Evolutionary conservation across 2,329 filamentous ascomycete genomes (phyloP).

Genomic region (Zasmidium citrigriseum): DNA sequence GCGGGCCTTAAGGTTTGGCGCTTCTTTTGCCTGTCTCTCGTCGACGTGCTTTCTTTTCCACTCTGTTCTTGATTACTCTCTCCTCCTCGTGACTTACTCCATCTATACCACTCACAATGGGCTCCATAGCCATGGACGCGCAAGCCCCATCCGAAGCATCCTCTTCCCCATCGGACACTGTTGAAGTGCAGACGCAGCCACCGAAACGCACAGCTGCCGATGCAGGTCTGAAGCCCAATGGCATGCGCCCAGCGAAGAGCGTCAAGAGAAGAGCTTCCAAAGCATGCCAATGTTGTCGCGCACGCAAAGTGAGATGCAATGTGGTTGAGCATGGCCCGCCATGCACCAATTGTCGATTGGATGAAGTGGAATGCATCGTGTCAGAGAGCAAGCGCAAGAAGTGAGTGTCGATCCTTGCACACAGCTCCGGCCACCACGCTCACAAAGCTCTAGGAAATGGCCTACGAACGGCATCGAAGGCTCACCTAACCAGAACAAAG

Average conservation of each 20-base stretch:
- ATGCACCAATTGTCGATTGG: slow-evolving; percentile 83
- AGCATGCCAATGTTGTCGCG: slow-evolving; percentile 84
- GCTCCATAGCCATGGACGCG: slow-evolving; percentile 24
- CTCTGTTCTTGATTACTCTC: slow-evolving; percentile 6
- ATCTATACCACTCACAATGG: slow-evolving; percentile 17
- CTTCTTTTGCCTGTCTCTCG: slow-evolving; percentile 14
- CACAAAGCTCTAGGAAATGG: slow-evolving; percentile 36
- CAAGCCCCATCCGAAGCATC: slow-evolving; percentile 31
- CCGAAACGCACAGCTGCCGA: slow-evolving; percentile 59
- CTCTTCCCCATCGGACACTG: slow-evolving; percentile 30
- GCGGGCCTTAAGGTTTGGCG: slow-evolving; percentile 21
- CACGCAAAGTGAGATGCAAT: slow-evolving; percentile 90
- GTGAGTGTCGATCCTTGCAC: slow-evolving; percentile 52
- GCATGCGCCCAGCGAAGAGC: slow-evolving; percentile 52
- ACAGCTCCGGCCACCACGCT: neutral
- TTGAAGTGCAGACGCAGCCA: slow-evolving; percentile 21
- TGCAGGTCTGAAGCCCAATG: slow-evolving; percentile 55
- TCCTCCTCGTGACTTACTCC: slow-evolving; percentile 8
- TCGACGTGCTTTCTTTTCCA: slow-evolving; percentile 15
- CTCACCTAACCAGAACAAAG: slow-evolving; percentile 21
- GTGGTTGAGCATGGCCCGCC: slow-evolving; percentile 83
- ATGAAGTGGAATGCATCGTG: slow-evolving; percentile 71
- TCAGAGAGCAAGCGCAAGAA: slow-evolving; percentile 79
- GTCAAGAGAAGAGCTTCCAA: slow-evolving; percentile 87
- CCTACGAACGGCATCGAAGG: slow-evolving; percentile 28